These are phyloP conservation scores for Heliamphora pulchella DNA, from an alignment of 179 eudicot species.

Conservation along the genomic window DNA sequence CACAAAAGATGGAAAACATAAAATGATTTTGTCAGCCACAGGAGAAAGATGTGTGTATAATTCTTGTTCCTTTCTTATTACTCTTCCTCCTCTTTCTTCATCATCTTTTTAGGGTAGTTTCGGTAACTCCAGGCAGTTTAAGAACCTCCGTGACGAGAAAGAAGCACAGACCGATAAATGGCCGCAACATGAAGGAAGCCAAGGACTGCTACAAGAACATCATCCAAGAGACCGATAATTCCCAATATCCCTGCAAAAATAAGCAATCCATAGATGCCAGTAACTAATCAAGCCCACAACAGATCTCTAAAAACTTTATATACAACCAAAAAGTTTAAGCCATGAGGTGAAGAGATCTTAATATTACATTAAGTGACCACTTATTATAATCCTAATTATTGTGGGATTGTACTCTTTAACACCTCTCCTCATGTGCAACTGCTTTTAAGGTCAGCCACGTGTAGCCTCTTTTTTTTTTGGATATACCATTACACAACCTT, in stretches of 20 bases:
- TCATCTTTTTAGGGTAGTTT: background rate
- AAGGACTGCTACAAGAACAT: constrained; percentile 53
- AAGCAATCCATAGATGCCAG: background rate
- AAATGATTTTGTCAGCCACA: background rate
- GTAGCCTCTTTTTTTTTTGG: too few relatives aligned
- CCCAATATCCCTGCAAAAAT: constrained; percentile 59
- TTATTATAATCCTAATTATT: too few relatives aligned
- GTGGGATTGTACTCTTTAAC: too few relatives aligned
- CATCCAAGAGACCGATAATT: constrained; percentile 71
- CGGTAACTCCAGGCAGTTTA: constrained; percentile 13
- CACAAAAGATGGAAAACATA: background rate
- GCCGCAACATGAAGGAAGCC: constrained; percentile 84
- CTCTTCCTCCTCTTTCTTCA: background rate
- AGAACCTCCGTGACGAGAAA: constrained; percentile 66
- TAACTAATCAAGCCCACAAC: background rate
- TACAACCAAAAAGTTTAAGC: too few relatives aligned
- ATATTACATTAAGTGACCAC: too few relatives aligned
- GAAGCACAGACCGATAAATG: constrained; percentile 68
- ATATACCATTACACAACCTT: too few relatives aligned
- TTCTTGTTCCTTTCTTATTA: background rate
- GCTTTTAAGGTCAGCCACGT: too few relatives aligned
- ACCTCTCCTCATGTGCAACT: too few relatives aligned
- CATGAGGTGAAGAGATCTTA: too few relatives aligned
- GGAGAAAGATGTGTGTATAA: background rate
- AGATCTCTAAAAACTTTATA: too few relatives aligned